These are phyloP conservation scores for Gossypium schwendimanii DNA, from an alignment of 441 rosid genomes.

Conservation along the genomic window DNA sequence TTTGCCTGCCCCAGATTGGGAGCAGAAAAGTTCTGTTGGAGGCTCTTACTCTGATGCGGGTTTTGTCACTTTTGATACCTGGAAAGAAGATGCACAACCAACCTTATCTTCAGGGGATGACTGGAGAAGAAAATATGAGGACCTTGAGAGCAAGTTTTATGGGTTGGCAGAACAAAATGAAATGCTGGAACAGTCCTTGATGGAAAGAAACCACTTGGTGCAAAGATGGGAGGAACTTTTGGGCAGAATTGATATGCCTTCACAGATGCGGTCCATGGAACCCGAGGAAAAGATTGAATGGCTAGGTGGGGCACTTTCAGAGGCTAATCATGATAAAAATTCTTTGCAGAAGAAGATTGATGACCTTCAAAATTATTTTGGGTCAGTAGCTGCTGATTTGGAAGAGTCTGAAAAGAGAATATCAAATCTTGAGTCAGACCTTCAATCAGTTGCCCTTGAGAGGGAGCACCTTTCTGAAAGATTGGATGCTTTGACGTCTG, in stretches of 20 bases:
- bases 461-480: conserved; percentile 55
- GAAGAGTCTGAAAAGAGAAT: conserved; percentile 56
- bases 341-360: conserved; percentile 67
- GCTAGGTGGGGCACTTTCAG: conserved; percentile 69
- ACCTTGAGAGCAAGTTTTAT: conserved; percentile 84
- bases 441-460: conserved; percentile 43
- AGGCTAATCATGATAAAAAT: conserved; percentile 53
- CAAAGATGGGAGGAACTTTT: conserved; percentile 93
- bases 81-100: conserved; percentile 77
- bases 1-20: conserved; percentile 64
- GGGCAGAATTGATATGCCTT: conserved; percentile 64
- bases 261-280: conserved; percentile 63
- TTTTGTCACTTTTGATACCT: conserved; percentile 57
- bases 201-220: conserved; percentile 83
- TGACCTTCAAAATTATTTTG: conserved; percentile 56
- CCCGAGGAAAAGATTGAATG: conserved; percentile 85
- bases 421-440: conserved; percentile 48
- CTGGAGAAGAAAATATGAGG: conserved; percentile 82
- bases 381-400: conserved; percentile 58
- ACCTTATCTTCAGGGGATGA: conserved; percentile 61
- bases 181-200: conserved; percentile 96
- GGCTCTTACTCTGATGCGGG: conserved; percentile 67
- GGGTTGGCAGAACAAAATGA: conserved; percentile 99
- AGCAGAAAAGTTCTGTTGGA: conserved; percentile 69
- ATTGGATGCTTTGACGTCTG: conserved; percentile 42